phyloP scores from a whole-genome alignment of 176 grass and related monocot species.

The Carex kokanica region DNA sequence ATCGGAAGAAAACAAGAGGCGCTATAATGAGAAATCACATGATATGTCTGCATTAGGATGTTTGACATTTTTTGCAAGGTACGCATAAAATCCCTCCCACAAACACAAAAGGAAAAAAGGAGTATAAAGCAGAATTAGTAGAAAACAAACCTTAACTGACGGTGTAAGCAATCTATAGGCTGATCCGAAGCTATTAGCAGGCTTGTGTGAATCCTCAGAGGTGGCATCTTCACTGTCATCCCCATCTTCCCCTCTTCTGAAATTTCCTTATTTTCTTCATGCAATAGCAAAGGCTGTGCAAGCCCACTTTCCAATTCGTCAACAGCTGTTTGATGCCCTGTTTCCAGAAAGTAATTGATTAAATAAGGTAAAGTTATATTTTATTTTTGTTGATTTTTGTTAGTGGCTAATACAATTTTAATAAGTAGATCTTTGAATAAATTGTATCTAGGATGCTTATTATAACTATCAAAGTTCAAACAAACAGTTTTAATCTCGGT shows the following conservation, averaged over 20 bases:
- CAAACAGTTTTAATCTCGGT: no score
- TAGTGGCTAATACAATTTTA: no score
- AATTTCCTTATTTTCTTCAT: slow-evolving; percentile 45
- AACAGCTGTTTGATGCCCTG: no score
- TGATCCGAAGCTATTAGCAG: slow-evolving; percentile 73
- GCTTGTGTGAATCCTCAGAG: slow-evolving; percentile 53
- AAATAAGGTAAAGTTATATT: no score
- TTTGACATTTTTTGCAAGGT: not conserved
- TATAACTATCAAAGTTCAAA: no score
- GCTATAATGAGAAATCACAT: not conserved
- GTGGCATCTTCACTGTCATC: slow-evolving; percentile 63
- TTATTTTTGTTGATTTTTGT: no score
- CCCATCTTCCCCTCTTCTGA: slow-evolving; percentile 65
- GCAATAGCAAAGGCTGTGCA: no score
- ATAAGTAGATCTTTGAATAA: no score
- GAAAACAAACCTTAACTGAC: slow-evolving; percentile 64
- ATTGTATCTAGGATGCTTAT: no score
- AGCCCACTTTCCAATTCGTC: no score
- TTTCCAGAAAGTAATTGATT: no score
- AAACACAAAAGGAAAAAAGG: not conserved
- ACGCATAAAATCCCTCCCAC: not conserved
- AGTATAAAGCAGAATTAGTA: not conserved
- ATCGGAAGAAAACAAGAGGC: not conserved
- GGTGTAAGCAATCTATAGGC: slow-evolving; percentile 97
- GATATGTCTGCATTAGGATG: not conserved